Base-by-base conservation (phyloP, 208 protist species). In the Crithidia acanthocephali region DNA sequence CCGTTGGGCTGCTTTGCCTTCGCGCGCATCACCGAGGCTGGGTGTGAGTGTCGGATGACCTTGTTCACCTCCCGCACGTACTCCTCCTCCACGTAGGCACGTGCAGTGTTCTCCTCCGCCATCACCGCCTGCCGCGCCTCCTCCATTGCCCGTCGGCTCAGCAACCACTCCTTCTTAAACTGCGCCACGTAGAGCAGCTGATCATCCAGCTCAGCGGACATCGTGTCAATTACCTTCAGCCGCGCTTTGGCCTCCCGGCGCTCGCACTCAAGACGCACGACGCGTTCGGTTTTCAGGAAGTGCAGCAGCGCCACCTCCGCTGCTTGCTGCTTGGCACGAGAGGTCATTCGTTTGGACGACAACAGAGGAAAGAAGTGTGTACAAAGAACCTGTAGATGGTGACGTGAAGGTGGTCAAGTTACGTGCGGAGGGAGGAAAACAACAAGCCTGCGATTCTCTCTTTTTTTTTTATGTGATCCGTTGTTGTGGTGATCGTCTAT, bases 141-240 rank as follows among this genome's bases (percentile, higher is more conserved):
- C 74, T 95, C 88, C 20, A 91, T 70, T 32, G 76, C 56, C 33
- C 72, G 72, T 11, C 84, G 80, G 63, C 92, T 85, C 62, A 83
- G 76, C 50, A 97, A 72, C 90, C 92, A 97, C 72, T 90, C 76
- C 61, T 94, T 86, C 72, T 94, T 93, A 52, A 95, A 92, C 69
- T 95, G 81, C 5, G 84, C 68, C 6, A 97, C 88, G 60, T 87
- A 95, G 27, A 88, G 28, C 28, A 94, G 79, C 69, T 97, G 87
- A 33, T 95, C 85, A 55, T 95, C 85, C 11, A 97, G 30, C 44
- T 89, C 83, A 2, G 48, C 56, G 0, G 81, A 74, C 87, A 97
- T 95, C 4, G 44, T 50, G 60, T 94, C 87, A 22, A 92, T 71
- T 2, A 94, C 69, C 44, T 79, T 83, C n/a, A 94, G 62, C 10